These are phyloP conservation scores for Eucalyptus fibrosa DNA, from an alignment of 345 rosid genomes.

Conservation along the genomic window DNA sequence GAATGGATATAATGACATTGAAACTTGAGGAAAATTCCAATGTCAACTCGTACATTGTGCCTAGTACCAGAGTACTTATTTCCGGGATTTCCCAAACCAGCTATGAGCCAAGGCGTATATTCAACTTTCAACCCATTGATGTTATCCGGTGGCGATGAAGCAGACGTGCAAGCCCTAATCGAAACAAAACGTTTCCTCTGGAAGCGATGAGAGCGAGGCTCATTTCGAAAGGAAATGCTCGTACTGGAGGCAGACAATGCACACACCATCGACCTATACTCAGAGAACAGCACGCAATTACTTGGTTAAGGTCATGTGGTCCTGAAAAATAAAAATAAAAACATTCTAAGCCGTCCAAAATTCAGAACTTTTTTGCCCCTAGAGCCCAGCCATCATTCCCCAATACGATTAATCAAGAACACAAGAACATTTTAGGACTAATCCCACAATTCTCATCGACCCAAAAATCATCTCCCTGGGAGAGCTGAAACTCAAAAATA, in stretches of 20 bases:
- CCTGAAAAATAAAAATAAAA: neutral
- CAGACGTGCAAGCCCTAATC: slow-evolving; percentile 24
- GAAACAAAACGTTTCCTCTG: slow-evolving; percentile 5
- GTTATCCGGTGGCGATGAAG: slow-evolving; percentile 20
- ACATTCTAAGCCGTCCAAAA: neutral
- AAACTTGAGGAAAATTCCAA: neutral
- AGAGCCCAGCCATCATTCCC: neutral
- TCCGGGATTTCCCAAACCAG: slow-evolving; percentile 95
- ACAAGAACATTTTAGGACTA: neutral
- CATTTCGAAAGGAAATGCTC: slow-evolving; percentile 21
- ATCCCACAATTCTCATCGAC: neutral
- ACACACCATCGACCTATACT: slow-evolving; percentile 51
- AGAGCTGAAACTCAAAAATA: neutral
- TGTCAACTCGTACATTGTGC: slow-evolving; percentile 55
- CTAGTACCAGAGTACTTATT: slow-evolving; percentile 88
- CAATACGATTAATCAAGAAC: neutral
- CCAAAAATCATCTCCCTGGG: neutral
- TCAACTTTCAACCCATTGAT: slow-evolving; percentile 41
- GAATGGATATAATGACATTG: neutral
- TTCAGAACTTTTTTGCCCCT: neutral
- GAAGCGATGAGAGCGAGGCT: neutral
- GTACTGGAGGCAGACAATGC: slow-evolving; percentile 34
- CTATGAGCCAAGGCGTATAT: slow-evolving; percentile 87
- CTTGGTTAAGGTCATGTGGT: neutral
- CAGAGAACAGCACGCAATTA: neutral